Evolutionary conservation across 1,284 basidiomycete genomes (phyloP).

Genomic region (Ustilago shanxiensis): DNA sequence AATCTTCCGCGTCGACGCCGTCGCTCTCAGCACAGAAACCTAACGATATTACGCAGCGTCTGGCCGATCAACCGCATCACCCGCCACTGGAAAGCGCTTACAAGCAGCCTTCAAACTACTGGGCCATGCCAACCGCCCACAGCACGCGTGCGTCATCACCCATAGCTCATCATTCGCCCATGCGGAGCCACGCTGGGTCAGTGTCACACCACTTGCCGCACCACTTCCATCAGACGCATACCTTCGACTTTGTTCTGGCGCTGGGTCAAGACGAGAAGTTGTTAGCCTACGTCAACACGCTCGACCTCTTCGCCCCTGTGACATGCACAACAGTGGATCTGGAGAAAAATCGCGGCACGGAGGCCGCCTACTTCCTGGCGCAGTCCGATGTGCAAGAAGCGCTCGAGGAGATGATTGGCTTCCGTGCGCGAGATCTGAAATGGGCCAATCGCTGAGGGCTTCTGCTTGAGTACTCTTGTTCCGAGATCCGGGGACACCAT

Average conservation of each 20-base stretch:
- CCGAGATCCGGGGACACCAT: neutral
- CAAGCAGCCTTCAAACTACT: slow-evolving; percentile 63
- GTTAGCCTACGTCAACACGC: slow-evolving; percentile 62
- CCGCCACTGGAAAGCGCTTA: slow-evolving; percentile 50
- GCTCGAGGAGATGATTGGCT: slow-evolving; percentile 62
- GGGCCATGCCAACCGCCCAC: slow-evolving; percentile 44
- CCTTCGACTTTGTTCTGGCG: slow-evolving; percentile 66
- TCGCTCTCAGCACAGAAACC: slow-evolving; percentile 29
- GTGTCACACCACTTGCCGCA: slow-evolving; percentile 42
- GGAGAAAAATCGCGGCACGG: slow-evolving; percentile 53
- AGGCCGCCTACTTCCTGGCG: slow-evolving; percentile 61
- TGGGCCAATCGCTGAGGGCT: slow-evolving; percentile 49
- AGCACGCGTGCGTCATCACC: slow-evolving; percentile 36
- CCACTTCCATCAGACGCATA: slow-evolving; percentile 53
- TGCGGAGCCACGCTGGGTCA: slow-evolving; percentile 31
- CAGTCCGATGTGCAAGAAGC: slow-evolving; percentile 56
- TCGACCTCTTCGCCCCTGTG: slow-evolving; percentile 68
- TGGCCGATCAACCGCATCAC: slow-evolving; percentile 46
- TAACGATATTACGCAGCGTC: slow-evolving; percentile 36
- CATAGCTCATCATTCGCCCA: slow-evolving; percentile 26
- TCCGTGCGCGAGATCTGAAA: slow-evolving; percentile 56
- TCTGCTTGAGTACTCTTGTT: neutral
- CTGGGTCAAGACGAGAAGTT: slow-evolving; percentile 67
- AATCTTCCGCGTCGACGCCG: slow-evolving; percentile 32
- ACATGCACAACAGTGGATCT: slow-evolving; percentile 63